phyloP scores from a whole-genome alignment of 73 alveolate species.

The Symbiodinium pilosum region DNA sequence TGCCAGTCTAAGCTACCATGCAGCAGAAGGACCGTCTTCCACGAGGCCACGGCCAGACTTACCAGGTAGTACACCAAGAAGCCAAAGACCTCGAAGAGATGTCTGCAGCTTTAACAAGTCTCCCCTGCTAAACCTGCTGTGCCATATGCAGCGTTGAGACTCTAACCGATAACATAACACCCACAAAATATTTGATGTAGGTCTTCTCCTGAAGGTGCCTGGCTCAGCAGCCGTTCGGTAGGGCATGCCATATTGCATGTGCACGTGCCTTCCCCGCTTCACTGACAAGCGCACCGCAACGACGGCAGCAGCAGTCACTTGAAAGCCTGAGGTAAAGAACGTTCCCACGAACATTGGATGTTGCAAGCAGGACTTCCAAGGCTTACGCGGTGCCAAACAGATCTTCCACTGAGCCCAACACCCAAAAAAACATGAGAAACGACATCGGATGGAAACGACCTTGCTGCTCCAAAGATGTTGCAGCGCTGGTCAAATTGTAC shows the following conservation, averaged over 20 bases:
- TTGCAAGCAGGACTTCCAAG: no score
- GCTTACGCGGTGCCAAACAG: neutral
- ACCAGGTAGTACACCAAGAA: neutral
- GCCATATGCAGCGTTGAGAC: neutral
- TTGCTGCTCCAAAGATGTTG: neutral
- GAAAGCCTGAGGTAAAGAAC: no score
- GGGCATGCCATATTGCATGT: neutral
- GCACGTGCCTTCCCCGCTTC: neutral
- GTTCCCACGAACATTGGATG: no score
- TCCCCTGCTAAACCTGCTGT: neutral
- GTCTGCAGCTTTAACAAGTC: neutral
- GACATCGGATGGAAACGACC: slow-evolving; percentile 2
- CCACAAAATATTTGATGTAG: neutral
- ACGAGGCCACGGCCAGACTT: neutral
- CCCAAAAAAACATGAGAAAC: neutral
- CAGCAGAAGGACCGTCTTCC: neutral
- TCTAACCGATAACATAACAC: neutral
- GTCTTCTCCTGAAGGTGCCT: neutral
- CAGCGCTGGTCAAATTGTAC: neutral
- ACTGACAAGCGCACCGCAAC: neutral
- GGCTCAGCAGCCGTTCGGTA: neutral
- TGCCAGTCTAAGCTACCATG: neutral
- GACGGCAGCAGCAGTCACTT: neutral
- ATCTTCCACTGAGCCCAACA: neutral
- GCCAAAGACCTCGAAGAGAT: neutral